Evolutionary conservation across 306 rosid genomes (phyloP), one percentile per base, ranked within the genome.

Genomic region (Corylus heterophylla): DNA sequence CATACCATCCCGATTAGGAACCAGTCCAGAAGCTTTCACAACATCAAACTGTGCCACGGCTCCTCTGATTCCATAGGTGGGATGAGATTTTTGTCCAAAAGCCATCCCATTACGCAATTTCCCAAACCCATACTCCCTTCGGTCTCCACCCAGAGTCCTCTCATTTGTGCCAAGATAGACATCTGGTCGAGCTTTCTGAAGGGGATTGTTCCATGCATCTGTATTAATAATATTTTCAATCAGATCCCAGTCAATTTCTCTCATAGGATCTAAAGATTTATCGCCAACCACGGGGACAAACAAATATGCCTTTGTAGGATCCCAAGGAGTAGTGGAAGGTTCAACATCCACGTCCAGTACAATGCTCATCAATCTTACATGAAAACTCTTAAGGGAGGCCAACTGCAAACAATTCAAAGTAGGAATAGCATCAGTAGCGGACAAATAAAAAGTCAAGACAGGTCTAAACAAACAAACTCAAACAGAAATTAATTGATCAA

Each of bases 311-410:
- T 93, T 95, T 54, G 97, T 90, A 79, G 97, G 95, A 89, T 93
- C 99, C 99, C 99, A 93, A 84, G 99, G 99, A 86, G 99, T 95
- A 87, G 97, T 90, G 85, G 96, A 86, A 76, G 99, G 99, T 87
- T 95, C 97, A 86, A 95, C 99, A 88, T 95, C 99, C 96, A 95
- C 99, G 79, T 95, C 99, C 88, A 95, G 86, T 84, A 91, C 99
- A 85, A 95, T 89, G 86, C 99, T 95, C 99, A 93, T 95, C 86
- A 95, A 79, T 86, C 99, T 89, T 73, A 93, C 99, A 83, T 95
- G 99, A 90, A 95, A 95, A 83, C 93, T 84, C 91, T 93, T 95
- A 55, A 95, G 87, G 93, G 96, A 93, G 69, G 85, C 96, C 92
- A 95, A 80, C 99, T 95, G 96, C 84, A 80, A 64, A 78, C 39